phyloP scores from a whole-genome alignment of 2,329 filamentous ascomycete species.

The Stagonosporopsis cucurbitacearum region DNA sequence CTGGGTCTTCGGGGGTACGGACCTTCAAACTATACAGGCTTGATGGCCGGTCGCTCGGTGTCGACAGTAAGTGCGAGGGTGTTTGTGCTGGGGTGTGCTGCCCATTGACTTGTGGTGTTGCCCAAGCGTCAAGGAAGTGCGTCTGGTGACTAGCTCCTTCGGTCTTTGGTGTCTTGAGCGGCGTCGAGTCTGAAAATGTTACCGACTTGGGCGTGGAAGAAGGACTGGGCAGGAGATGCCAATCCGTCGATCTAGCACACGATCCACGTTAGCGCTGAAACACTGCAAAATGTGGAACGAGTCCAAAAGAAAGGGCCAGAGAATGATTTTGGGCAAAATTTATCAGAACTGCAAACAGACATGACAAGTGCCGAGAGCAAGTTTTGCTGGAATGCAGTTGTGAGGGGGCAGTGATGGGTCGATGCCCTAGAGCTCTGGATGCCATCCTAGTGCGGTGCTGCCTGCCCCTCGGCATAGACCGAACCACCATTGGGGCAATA shows the following conservation, averaged over 20 bases:
- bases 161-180: slow-evolving; percentile 54
- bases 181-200: slow-evolving; percentile 49
- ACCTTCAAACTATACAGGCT: slow-evolving; percentile 45
- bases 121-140: slow-evolving; percentile 59
- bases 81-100: slow-evolving; percentile 52
- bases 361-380: slow-evolving; percentile 4
- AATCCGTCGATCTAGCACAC: slow-evolving; percentile 53
- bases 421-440: slow-evolving; percentile 28
- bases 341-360: background rate
- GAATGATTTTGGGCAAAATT: slow-evolving; percentile 4
- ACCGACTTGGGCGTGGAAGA: slow-evolving; percentile 56
- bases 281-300: slow-evolving; percentile 29
- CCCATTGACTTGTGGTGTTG: slow-evolving; percentile 52
- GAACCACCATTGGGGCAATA: slow-evolving; percentile 28
- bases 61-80: slow-evolving; percentile 48
- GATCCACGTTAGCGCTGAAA: slow-evolving; percentile 44
- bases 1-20: slow-evolving; percentile 48
- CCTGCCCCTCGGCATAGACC: slow-evolving; percentile 43
- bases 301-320: slow-evolving; percentile 4
- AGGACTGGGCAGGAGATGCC: slow-evolving; percentile 59
- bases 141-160: slow-evolving; percentile 49
- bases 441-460: slow-evolving; percentile 46
- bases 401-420: slow-evolving; percentile 28
- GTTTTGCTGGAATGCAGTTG: slow-evolving; percentile 28
- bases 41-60: slow-evolving; percentile 43